Evolutionary conservation across 2,329 filamentous ascomycete species (phyloP), one percentile per base, ranked within the genome.

Genomic region (Neonectria coccinea): DNA sequence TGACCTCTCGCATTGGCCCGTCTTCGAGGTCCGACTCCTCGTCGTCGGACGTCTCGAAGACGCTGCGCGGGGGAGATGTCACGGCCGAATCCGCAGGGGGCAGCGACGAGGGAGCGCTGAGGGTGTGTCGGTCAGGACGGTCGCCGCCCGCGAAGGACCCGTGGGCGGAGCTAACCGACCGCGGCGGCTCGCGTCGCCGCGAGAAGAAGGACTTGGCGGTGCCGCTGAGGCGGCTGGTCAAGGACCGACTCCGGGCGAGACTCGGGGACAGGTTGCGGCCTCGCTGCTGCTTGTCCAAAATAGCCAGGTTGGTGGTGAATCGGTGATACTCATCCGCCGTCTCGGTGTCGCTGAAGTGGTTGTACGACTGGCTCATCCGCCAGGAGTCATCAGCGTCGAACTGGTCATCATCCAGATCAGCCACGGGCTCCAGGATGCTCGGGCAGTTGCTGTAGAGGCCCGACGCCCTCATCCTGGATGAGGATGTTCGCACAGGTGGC

Each of bases 291-390:
- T 66, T 72, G 59, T 71, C 71, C 51, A 67, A 65, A 50, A 67
- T 68, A 18, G 78, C 78, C 27, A 80, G 68, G 55, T 75, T 73
- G 18, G 72, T 72, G 16, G 78, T 72, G 53, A 80, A 74, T 9
- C 72, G 73, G 59, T 80, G 78, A 33, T 80, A 80, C 45, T 79
- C 78, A 47, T 73, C 74, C 2, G 77, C 74, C 5, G 74, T 73
- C 53, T 73, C 73, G 20, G 64, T 66, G 57, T 79, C 77, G 54
- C 69, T 75, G 20, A 77, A 76, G 44, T 76, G 73, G 48, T 67
- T 73, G 54, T 74, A 69, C 14, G 61, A 68, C 22, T 53, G 59
- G 25, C 67, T 65, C 20, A 59, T 55, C 8, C 60, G 70, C 67
- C 66, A 70, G 44, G 59, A 47, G 10, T 36, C 44, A 33, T 66